These are phyloP conservation scores for Lecanicillium sp. DNA, from an alignment of 2,329 filamentous ascomycete genomes.

Conservation along the genomic window DNA sequence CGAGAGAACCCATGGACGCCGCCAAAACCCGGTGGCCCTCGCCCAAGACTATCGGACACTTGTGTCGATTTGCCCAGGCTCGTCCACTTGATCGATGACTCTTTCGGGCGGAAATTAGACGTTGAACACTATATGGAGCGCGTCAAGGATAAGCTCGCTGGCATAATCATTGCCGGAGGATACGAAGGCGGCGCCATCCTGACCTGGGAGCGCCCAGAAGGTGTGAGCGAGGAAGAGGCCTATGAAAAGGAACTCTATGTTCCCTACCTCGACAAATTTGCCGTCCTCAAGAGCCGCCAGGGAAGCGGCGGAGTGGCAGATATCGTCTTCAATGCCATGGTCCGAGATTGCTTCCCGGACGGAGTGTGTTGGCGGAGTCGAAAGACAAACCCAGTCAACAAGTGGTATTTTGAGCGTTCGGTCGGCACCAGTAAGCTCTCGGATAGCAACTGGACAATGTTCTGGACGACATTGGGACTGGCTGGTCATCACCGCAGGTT, in stretches of 20 bases:
- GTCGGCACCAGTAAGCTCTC: constrained; percentile 74
- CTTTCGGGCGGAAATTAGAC: constrained; percentile 79
- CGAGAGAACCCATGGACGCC: constrained; percentile 62
- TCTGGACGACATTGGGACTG: constrained; percentile 78
- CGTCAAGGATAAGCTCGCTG: constrained; percentile 75
- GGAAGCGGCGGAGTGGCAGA: constrained; percentile 90
- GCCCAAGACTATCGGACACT: constrained; percentile 67
- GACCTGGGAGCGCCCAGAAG: constrained; percentile 80
- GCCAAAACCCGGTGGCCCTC: constrained; percentile 48
- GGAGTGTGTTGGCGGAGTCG: constrained; percentile 92
- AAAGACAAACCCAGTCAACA: constrained; percentile 90
- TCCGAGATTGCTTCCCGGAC: constrained; percentile 75
- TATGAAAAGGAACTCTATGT: constrained; percentile 58
- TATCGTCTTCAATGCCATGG: constrained; percentile 94
- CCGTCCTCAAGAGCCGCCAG: constrained; percentile 80
- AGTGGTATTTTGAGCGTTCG: constrained; percentile 97
- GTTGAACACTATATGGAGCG: constrained; percentile 73
- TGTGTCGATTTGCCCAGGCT: constrained; percentile 77
- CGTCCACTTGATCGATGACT: constrained; percentile 85
- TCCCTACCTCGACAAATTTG: constrained; percentile 96
- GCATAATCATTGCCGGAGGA: constrained; percentile 88
- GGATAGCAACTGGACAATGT: constrained; percentile 92
- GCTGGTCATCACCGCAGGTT: constrained; percentile 48
- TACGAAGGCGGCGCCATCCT: constrained; percentile 94
- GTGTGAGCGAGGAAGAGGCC: constrained; percentile 45